Evolutionary conservation across 768 basidiomycete genomes (phyloP).

Genomic region (Rhizopogon sp.): DNA sequence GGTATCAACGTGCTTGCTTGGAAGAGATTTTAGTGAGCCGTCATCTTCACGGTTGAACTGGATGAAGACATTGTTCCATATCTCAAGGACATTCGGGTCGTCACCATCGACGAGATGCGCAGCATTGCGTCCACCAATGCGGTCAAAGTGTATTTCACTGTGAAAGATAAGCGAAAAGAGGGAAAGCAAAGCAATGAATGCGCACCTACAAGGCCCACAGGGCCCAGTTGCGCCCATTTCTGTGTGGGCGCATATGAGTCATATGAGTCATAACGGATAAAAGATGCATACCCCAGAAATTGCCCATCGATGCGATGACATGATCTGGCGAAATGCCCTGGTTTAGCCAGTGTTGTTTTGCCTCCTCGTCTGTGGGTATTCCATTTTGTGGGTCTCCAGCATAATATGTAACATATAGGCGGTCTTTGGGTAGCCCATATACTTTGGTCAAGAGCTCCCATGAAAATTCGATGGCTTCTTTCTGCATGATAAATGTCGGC

Average conservation of each 20-base stretch:
- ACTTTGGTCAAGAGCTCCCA: slow-evolving; percentile 93
- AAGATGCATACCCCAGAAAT: slow-evolving; percentile 88
- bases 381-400: slow-evolving; percentile 87
- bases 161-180: neutral
- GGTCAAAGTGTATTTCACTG: slow-evolving; percentile 95
- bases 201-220: slow-evolving; percentile 91
- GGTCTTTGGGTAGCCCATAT: slow-evolving; percentile 82
- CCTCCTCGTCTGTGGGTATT: slow-evolving; percentile 85
- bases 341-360: slow-evolving; percentile 82
- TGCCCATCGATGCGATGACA: slow-evolving; percentile 93
- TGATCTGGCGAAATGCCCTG: slow-evolving; percentile 87
- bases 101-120: slow-evolving; percentile 91
- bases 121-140: slow-evolving; percentile 96
- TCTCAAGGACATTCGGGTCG: slow-evolving; percentile 94
- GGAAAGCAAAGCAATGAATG: neutral
- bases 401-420: slow-evolving; percentile 96
- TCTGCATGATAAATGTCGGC: slow-evolving; percentile 38
- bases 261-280: neutral
- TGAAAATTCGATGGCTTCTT: slow-evolving; percentile 88
- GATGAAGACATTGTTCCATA: slow-evolving; percentile 99
- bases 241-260: slow-evolving; percentile 27
- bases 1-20: slow-evolving; percentile 95
- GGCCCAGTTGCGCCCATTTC: slow-evolving; percentile 99
- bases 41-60: slow-evolving; percentile 96
- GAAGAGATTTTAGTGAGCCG: slow-evolving; percentile 72